These are phyloP conservation scores for Candida maesae DNA, from an alignment of 805 yeast genomes.

Conservation along the genomic window DNA sequence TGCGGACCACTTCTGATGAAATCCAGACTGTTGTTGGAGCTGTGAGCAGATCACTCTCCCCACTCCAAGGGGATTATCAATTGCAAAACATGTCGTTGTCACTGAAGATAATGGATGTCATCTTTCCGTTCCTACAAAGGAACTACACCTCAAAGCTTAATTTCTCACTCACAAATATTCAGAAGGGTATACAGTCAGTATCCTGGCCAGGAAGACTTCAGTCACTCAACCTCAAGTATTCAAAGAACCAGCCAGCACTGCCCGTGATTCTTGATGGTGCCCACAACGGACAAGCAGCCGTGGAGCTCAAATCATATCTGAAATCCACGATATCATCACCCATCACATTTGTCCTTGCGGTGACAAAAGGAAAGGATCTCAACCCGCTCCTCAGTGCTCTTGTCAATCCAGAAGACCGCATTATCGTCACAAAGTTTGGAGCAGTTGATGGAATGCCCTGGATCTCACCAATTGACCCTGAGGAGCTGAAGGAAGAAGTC, in stretches of 20 bases:
- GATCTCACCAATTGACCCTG: slow-evolving; percentile 51
- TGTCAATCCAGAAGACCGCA: slow-evolving; percentile 46
- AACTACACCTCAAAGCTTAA: slow-evolving; percentile 21
- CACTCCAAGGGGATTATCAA: slow-evolving; percentile 74
- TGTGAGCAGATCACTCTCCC: slow-evolving; percentile 36
- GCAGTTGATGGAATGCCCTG: slow-evolving; percentile 92
- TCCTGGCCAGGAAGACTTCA: slow-evolving; percentile 91
- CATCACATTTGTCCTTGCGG: slow-evolving; percentile 59
- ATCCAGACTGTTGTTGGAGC: slow-evolving; percentile 32
- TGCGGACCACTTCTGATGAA: slow-evolving; percentile 10
- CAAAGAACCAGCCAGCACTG: slow-evolving; percentile 23
- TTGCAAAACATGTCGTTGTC: slow-evolving; percentile 66
- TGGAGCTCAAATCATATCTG: slow-evolving; percentile 42
- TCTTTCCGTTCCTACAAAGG: slow-evolving; percentile 25
- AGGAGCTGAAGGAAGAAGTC: slow-evolving; percentile 23
- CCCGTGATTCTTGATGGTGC: slow-evolving; percentile 80
- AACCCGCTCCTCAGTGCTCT: slow-evolving; percentile 48
- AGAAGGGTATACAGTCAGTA: slow-evolving; percentile 50
- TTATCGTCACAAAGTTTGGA: slow-evolving; percentile 62
- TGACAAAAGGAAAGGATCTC: slow-evolving; percentile 70
- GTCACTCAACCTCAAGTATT: slow-evolving; percentile 30
- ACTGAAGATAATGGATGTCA: slow-evolving; percentile 45
- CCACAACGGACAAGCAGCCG: slow-evolving; percentile 83
- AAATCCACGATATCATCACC: slow-evolving; percentile 43
- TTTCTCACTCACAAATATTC: slow-evolving; percentile 35